Percentiles rank a stretch among this genome's conserved stretches.
phyloP scores from a whole-genome alignment of 768 basidiomycete genomes.

The Boletus bicolor region DNA sequence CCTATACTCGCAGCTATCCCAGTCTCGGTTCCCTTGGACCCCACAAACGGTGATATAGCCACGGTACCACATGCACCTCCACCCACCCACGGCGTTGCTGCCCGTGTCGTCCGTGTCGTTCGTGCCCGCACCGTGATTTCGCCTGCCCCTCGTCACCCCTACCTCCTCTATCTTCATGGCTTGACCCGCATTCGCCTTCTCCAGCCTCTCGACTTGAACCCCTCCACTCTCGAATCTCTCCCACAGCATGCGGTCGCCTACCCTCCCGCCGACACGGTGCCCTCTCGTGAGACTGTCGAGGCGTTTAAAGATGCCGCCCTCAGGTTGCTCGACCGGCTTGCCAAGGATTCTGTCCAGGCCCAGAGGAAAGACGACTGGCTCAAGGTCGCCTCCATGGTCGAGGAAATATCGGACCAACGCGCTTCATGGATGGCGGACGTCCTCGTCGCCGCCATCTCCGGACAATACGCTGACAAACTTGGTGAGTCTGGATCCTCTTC shows the following conservation, averaged over 20 bases:
- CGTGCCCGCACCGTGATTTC: conserved; percentile 47
- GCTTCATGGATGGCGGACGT: conserved; percentile 79
- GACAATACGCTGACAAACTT: conserved; percentile 69
- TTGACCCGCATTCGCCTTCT: conserved; percentile 61
- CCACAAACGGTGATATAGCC: conserved; percentile 5
- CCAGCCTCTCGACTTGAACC: conserved; percentile 32
- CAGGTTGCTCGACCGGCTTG: conserved; percentile 63
- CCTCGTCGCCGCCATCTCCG: conserved; percentile 53
- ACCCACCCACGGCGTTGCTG: conserved; percentile 64
- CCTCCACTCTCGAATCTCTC: conserved; percentile 31
- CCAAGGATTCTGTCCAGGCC: conserved; percentile 39
- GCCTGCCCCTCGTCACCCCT: conserved; percentile 47
- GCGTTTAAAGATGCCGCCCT: conserved; percentile 69
- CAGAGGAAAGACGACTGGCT: conserved; percentile 62
- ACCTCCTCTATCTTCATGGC: conserved; percentile 70
- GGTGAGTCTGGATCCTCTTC: conserved; percentile 40
- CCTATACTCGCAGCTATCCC: conserved; percentile 72
- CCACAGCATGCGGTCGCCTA: conserved; percentile 47
- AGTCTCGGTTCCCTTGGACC: conserved; percentile 31
- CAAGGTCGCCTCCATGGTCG: conserved; percentile 68
- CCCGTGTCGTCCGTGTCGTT: conserved; percentile 67
- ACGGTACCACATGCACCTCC: conserved; percentile 19
- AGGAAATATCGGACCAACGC: conserved; percentile 61
- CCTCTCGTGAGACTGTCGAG: conserved; percentile 53
- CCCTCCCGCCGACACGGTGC: conserved; percentile 38